These are phyloP conservation scores for Neurospora sp. DNA, from an alignment of 495 filamentous ascomycete genomes.

Conservation along the genomic window DNA sequence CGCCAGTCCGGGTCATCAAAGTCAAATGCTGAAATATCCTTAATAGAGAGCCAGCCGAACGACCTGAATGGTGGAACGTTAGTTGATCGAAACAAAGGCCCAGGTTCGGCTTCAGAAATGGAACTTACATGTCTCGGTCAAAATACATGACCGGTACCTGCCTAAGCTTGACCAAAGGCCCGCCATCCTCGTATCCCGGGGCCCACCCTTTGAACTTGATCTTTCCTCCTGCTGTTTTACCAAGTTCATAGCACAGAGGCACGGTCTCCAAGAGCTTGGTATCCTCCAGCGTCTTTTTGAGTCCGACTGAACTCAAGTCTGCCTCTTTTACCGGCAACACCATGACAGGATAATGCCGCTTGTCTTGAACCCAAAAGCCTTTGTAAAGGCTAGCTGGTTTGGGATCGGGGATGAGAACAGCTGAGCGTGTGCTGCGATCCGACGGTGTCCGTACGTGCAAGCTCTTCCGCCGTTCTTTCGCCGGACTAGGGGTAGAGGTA, in stretches of 20 bases:
- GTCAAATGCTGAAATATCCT: constrained; percentile 14
- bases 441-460: neutral
- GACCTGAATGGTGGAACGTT: constrained; percentile 7
- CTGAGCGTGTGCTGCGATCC: neutral
- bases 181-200: constrained; percentile 29
- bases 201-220: constrained; percentile 29
- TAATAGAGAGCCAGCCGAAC: constrained; percentile 20
- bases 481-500: neutral
- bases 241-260: constrained; percentile 29
- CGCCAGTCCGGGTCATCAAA: constrained; percentile 12
- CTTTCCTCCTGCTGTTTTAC: neutral
- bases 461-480: neutral
- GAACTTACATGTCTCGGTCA: constrained; percentile 19
- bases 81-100: constrained; percentile 1
- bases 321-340: constrained; percentile 29
- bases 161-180: constrained; percentile 19
- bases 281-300: constrained; percentile 18
- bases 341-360: constrained; percentile 27
- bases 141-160: constrained; percentile 37
- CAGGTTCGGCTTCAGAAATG: neutral
- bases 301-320: constrained; percentile 17
- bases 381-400: constrained; percentile 22
- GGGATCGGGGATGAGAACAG: constrained; percentile 8
- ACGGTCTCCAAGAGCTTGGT: constrained; percentile 24
- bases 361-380: constrained; percentile 19